phyloP scores from a whole-genome alignment of 2,329 filamentous ascomycete genomes.

The Colletotrichum sp. region DNA sequence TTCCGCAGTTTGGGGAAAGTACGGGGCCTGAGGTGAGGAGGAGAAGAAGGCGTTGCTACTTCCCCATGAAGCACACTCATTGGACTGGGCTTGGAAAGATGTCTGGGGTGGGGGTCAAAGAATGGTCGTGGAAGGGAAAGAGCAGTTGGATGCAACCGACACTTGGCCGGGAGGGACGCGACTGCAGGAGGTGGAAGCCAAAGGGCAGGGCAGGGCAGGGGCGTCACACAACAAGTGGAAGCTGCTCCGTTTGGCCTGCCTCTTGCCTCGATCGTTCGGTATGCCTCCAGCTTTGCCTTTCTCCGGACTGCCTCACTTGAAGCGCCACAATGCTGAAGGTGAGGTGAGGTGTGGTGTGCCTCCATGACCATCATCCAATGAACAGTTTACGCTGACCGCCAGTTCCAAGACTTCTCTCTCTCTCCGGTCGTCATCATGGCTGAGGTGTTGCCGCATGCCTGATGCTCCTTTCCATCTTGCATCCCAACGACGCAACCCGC shows the following conservation, averaged over 20 bases:
- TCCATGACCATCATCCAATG: neutral
- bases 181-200: neutral
- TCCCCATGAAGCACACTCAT: neutral
- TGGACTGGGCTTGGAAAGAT: neutral
- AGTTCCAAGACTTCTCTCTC: neutral
- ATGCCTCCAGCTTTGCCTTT: neutral
- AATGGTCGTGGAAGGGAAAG: neutral
- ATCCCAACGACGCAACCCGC: neutral
- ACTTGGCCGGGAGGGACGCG: neutral
- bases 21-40: neutral
- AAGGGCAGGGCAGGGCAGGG: neutral
- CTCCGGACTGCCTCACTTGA: neutral
- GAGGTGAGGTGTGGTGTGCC: neutral
- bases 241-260: neutral
- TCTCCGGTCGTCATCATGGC: neutral
- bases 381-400: neutral
- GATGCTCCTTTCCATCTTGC: neutral
- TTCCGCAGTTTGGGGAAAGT: neutral
- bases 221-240: neutral
- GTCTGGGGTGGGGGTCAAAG: neutral
- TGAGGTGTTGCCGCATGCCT: neutral
- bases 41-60: neutral
- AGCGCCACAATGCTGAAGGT: neutral
- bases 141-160: neutral
- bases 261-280: neutral